Evolutionary conservation across 1,284 basidiomycete species (phyloP).

Genomic region (Naganishia sp.): DNA sequence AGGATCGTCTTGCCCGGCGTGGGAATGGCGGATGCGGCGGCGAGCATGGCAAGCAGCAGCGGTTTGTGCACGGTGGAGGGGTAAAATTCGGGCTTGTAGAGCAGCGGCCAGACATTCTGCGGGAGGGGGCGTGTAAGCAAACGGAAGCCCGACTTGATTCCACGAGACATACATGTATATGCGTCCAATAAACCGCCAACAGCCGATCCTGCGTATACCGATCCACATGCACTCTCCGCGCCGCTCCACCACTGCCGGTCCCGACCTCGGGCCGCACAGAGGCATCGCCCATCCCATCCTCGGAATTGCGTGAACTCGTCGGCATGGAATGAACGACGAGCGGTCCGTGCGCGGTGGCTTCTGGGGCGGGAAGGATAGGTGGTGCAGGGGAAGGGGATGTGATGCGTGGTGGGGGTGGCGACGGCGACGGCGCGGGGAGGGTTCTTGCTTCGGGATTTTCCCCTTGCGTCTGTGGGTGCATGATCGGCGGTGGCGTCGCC

Average conservation of each 20-base stretch:
- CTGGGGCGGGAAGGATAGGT: too few relatives aligned
- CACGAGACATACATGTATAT: slow-evolving; percentile 44
- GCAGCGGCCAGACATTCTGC: slow-evolving; percentile 53
- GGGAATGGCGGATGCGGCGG: slow-evolving; percentile 46
- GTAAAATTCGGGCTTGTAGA: slow-evolving; percentile 51
- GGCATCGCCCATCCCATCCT: too few relatives aligned
- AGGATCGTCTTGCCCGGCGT: slow-evolving; percentile 60
- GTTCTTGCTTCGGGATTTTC: too few relatives aligned
- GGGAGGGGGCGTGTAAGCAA: background rate
- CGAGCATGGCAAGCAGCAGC: slow-evolving; percentile 47
- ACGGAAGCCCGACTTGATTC: too few relatives aligned
- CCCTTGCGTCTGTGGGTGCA: background rate
- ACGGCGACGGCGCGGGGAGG: too few relatives aligned
- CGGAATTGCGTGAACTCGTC: slow-evolving; percentile 12
- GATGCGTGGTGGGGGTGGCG: too few relatives aligned
- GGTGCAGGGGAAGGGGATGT: too few relatives aligned
- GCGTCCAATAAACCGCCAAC: slow-evolving; percentile 47
- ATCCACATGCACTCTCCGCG: slow-evolving; percentile 17
- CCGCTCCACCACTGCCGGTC: too few relatives aligned
- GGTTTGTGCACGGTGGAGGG: slow-evolving; percentile 40
- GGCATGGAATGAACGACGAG: background rate
- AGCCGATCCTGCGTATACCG: slow-evolving; percentile 39
- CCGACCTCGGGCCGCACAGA: too few relatives aligned
- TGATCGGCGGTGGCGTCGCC: background rate
- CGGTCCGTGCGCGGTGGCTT: too few relatives aligned